Evolutionary conservation across 1,284 basidiomycete species (phyloP), one percentile per base, ranked within the genome.

Genomic region (Leccinum pachyderme): DNA sequence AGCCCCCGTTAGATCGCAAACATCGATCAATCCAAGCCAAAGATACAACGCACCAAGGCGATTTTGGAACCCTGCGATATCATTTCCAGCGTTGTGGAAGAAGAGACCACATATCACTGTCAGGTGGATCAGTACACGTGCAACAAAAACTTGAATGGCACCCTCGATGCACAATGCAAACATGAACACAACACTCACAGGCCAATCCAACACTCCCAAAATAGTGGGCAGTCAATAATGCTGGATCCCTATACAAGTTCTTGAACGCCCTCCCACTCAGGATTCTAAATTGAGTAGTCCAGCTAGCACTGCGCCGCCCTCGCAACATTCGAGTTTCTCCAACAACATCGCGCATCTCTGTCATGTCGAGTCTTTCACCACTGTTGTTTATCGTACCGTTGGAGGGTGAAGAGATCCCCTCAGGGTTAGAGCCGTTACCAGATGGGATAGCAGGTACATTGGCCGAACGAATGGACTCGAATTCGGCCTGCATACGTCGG

Each of bases 241-340:
- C 88, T 0, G 96, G 95, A 68, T 99, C 95, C 35, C 96, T 84
- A 70, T 95, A 95, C 56, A 98, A 73, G 69, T 98, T 98, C 82
- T 98, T 98, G 80, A 98, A 99, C n/a, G 95, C 95, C 55, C 96
- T 75, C 24, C 95, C 94, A 65, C 92, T 95, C 63, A 99, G 73
- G 58, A 98, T 94, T 67, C 82, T 82, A 70, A 99, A 97, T 75
- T 99, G 96, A 22, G 89, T 95, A 55, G 80, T 80, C 80, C 88
- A 93, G 58, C 81, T 87, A 3, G 95, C 96, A 56, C 93, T 82
- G 72, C 89, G 88, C 67, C 92, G 84, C 3, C 91, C 91, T 31
- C 87, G 76, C 62, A 95, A 72, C 53, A 91, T 68, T 48, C 78
- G 77, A 45, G 81, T 87, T 69, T 89, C 89, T 31, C 81, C 75